Evolutionary conservation across 495 filamentous ascomycete genomes (phyloP), one percentile per base, ranked within the genome.

Genomic region (Neurospora pannonica): DNA sequence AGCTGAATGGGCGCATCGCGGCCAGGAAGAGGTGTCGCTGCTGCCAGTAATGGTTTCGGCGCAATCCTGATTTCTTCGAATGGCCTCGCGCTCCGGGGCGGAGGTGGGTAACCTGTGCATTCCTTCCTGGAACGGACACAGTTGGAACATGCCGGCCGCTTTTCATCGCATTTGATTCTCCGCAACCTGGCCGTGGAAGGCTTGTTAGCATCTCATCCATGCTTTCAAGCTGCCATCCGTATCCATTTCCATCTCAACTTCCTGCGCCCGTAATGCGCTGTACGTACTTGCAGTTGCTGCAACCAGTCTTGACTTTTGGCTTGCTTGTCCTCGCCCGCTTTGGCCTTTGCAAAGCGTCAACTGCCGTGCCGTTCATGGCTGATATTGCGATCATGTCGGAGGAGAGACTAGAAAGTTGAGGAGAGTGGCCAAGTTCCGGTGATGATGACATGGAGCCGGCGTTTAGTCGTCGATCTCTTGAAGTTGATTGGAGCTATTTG

Each of bases 91-190:
- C 79, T 82, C 72, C 85, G 81, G 31, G 81, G 79, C 72, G 85
- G 85, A 6, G 87, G 84, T 19, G 87, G 87, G 73, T 88, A 89
- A 73, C 87, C 87, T 37, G 80, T 78, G 77, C 87, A 89, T 24
- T 74, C 71, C 74, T 84, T 86, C 72, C 82, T 85, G 10, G 86
- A 86, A 31, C 83, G 82, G 21, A 87, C 79, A 75, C 90, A 92
- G 46, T 88, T 87, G 39, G 81, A 80, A 76, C 90, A 92, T 4
- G 77, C 75, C 5, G 90, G 90, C 71, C 87, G 89, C 73, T 83
- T 84, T 79, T 92, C 90, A 79, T 89, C 90, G 81, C 90, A 92
- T 81, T 92, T 91, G 37, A 92, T 89, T 75, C 86, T 85, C 54
- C 90, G 85, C 70, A 86, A 86, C 76, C 90, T 91, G 73, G 31